Percentiles rank a stretch among this genome's conserved stretches.
Conservation (phyloP, 129 eudicot genomes). For the Lactuca saligna region DNA sequence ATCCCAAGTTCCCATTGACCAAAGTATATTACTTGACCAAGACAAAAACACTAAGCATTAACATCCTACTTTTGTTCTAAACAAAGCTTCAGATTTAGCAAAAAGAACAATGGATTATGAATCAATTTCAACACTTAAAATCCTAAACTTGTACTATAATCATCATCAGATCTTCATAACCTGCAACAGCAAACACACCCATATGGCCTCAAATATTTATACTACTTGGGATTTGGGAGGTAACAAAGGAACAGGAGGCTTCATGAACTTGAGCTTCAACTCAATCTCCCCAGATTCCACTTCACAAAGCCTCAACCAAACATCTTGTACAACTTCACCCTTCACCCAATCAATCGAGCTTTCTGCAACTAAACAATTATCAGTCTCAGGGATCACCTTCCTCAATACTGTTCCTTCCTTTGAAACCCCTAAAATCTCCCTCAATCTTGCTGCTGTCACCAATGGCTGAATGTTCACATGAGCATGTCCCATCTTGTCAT, state of each 20-base stretch:
- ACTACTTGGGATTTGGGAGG: background rate
- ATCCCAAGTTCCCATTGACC: too few relatives aligned
- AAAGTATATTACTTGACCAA: too few relatives aligned
- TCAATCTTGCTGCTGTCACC: conserved; percentile 46
- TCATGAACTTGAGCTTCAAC: conserved; percentile 44
- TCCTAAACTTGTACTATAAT: background rate
- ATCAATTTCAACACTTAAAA: too few relatives aligned
- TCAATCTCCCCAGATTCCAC: conserved; percentile 62
- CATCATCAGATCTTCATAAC: background rate
- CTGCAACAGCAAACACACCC: background rate
- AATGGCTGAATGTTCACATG: conserved; percentile 52
- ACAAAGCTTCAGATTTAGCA: too few relatives aligned
- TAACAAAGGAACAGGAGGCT: conserved; percentile 6
- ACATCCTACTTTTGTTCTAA: too few relatives aligned
- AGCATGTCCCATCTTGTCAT: conserved; percentile 73
- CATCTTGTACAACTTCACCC: conserved; percentile 57
- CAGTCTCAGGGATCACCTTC: conserved; percentile 51
- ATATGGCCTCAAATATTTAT: background rate
- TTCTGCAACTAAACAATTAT: conserved; percentile 49
- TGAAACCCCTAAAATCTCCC: conserved; percentile 46
- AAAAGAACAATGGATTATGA: too few relatives aligned
- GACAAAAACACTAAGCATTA: too few relatives aligned
- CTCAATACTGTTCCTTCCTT: conserved; percentile 44
- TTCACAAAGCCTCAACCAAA: conserved; percentile 54
- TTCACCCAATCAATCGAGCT: conserved; percentile 46